Base-by-base conservation (phyloP, 805 yeast species). In the Pichia californica region DNA sequence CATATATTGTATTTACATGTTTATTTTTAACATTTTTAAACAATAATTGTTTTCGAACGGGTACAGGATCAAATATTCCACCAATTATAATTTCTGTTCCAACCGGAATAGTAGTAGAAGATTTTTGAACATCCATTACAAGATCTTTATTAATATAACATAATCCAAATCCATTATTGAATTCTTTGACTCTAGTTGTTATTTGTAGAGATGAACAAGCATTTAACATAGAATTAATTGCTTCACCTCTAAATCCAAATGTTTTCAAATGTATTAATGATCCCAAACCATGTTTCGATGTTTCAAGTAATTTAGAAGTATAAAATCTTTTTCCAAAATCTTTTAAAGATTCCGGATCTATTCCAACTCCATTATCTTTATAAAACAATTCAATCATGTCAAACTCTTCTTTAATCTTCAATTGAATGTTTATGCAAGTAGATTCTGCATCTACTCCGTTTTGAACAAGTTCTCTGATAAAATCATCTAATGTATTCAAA, bases 161-260 rank as follows among this genome's bases (percentile, higher is more conserved):
- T n/a, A n/a, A n/a, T n/a, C n/a, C n/a, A 58, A 66, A 67, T 0
- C 64, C 49, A 7, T 56, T 53, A 36, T 57, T 59, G 42, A 50
- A 58, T 6, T 54, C 59, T 14, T 43, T 45, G 0, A 61, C 50
- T 46, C 72, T 74, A 0, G 91, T 73, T 1, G 69, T 56, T 1
- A 86, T 58, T 0, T 68, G 53, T n/a, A 78, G 46, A 13, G 68
- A 57, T 0, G 81, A 64, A 29, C 57, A 54, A 7, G 76, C 53
- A 0, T 70, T 66, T n/a, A 74, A 59, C 3, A 87, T 62, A 0
- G 81, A 70, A 41, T 69, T 65, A 15, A 87, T 51, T 0, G 93
- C 83, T 51, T 81, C 84, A 1, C 95, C 95, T 38, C 85, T 69
- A 55, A 80, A 84, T 1, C 95, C 95, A 50, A 70, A 74, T 0